Percentiles rank a stretch among this genome's conserved stretches.
phyloP scores from a whole-genome alignment of 2,329 filamentous ascomycete genomes.

The Ophiostoma ips region DNA sequence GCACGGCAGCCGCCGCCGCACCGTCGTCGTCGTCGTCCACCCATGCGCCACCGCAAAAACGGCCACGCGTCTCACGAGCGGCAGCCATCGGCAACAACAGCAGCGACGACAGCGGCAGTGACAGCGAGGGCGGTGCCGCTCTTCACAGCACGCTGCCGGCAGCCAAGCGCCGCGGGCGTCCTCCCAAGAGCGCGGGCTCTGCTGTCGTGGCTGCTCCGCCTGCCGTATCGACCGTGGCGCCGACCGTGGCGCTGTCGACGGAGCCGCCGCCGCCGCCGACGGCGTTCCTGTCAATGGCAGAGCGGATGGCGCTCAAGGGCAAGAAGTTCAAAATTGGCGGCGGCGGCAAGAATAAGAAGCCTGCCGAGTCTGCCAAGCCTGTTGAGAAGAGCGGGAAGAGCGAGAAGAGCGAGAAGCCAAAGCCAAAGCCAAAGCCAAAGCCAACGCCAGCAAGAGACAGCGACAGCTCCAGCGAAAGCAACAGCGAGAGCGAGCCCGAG shows the following conservation, averaged over 20 bases:
- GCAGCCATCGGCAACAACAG: background rate
- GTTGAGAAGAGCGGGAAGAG: background rate
- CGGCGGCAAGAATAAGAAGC: slow-evolving; percentile 2
- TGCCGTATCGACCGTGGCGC: too few relatives aligned
- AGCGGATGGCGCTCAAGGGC: slow-evolving; percentile 40
- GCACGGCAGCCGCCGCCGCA: background rate
- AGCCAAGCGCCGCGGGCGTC: background rate
- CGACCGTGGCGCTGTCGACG: background rate
- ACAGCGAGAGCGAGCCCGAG: background rate
- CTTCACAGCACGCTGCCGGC: too few relatives aligned
- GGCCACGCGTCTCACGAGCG: background rate
- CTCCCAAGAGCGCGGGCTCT: too few relatives aligned
- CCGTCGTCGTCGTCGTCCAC: slow-evolving; percentile 11
- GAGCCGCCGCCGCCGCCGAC: slow-evolving; percentile 12
- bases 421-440: background rate
- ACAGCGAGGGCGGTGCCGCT: too few relatives aligned
- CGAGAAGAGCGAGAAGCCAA: background rate
- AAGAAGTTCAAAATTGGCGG: slow-evolving; percentile 36
- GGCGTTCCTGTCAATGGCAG: slow-evolving; percentile 40
- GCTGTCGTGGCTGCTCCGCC: background rate
- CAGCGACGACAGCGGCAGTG: background rate
- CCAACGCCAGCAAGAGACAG: background rate
- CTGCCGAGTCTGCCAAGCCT: too few relatives aligned
- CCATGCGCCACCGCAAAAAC: slow-evolving; percentile 13
- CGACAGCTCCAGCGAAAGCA: background rate